phyloP scores from a whole-genome alignment of 441 rosid genomes.

The Hura crepitans region DNA sequence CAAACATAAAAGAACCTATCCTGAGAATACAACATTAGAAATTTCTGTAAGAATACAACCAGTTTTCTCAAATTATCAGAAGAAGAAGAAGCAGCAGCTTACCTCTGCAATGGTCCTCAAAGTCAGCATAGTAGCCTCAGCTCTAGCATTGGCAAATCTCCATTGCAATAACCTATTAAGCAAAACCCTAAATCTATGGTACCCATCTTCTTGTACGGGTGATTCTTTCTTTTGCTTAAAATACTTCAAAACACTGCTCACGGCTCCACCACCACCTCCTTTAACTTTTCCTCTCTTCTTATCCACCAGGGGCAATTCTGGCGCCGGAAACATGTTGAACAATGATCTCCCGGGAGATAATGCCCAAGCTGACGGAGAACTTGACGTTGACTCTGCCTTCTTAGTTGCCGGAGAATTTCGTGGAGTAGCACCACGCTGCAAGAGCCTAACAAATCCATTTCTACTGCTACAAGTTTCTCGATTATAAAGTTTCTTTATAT shows the following conservation, averaged over 20 bases:
- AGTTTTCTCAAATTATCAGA: neutral
- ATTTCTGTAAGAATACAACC: neutral
- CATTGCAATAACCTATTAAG: conserved; percentile 51
- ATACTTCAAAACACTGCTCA: conserved; percentile 59
- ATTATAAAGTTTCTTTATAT: conserved; percentile 22
- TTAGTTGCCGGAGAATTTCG: conserved; percentile 14
- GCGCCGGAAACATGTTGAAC: conserved; percentile 21
- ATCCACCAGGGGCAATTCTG: conserved; percentile 22
- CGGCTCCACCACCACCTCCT: conserved; percentile 35
- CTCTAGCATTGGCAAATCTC: conserved; percentile 56
- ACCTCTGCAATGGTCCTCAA: conserved; percentile 40
- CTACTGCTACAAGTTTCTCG: neutral
- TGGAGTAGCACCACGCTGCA: conserved; percentile 34
- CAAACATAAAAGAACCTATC: conserved; percentile 45
- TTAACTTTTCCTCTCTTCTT: conserved; percentile 17
- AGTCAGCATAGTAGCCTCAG: conserved; percentile 38
- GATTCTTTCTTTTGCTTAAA: conserved; percentile 60
- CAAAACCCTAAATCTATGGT: conserved; percentile 40
- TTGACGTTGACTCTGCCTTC: conserved; percentile 25
- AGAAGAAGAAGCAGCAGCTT: neutral
- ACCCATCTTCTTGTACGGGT: conserved; percentile 45
- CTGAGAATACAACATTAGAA: conserved; percentile 21
- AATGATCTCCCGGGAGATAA: conserved; percentile 57
- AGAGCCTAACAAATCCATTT: conserved; percentile 39
- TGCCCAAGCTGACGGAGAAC: conserved; percentile 65